phyloP scores from a whole-genome alignment of 1,284 basidiomycete species.

The Fomitopsis palustris region DNA sequence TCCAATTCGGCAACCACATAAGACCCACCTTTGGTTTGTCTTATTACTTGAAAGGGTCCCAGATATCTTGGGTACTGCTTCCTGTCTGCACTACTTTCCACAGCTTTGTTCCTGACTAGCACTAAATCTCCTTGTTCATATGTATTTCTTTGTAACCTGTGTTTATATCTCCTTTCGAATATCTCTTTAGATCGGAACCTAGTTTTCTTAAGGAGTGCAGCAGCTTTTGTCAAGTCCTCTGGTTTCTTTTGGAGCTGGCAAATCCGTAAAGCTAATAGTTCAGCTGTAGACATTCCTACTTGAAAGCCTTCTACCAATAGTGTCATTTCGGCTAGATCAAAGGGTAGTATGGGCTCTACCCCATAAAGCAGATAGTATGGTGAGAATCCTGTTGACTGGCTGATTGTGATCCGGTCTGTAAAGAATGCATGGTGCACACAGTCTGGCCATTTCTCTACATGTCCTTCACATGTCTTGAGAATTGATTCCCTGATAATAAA shows the following conservation, averaged over 20 bases:
- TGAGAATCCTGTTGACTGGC: slow-evolving; percentile 24
- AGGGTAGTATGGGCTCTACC: not conserved
- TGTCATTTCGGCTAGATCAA: not conserved
- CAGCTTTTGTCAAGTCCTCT: not conserved
- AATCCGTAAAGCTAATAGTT: not conserved
- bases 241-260: not conserved
- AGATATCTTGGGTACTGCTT: not conserved
- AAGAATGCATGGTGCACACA: slow-evolving; percentile 32
- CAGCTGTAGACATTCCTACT: not conserved
- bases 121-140: not conserved
- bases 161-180: not conserved
- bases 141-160: not conserved
- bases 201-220: too few relatives aligned
- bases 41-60: not conserved
- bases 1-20: not conserved
- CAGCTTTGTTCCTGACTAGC: not conserved
- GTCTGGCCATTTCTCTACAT: slow-evolving; percentile 28
- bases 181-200: too few relatives aligned
- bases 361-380: slow-evolving; percentile 27
- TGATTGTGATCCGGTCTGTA: slow-evolving; percentile 34
- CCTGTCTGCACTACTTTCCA: not conserved
- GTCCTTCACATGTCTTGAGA: slow-evolving; percentile 31
- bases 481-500: slow-evolving; percentile 31
- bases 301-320: not conserved
- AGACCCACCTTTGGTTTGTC: not conserved